These are phyloP conservation scores for Zelonia costaricensis DNA, from an alignment of 208 protist genomes.

Conservation along the genomic window DNA sequence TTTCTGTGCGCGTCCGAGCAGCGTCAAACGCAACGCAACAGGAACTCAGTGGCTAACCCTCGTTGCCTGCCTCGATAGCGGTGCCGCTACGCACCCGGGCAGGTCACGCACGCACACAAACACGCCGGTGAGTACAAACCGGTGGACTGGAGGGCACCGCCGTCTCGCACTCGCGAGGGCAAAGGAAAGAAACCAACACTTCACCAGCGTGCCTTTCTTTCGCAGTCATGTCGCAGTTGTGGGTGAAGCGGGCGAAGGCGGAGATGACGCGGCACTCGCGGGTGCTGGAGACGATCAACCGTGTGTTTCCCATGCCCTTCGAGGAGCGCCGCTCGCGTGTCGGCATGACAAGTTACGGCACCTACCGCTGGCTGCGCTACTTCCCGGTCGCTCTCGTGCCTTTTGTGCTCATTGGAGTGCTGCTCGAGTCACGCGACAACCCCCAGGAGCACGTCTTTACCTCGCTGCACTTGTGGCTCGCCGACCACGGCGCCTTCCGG, in stretches of 20 bases:
- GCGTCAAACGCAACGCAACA: no score
- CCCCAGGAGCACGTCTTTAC: constrained; percentile 89
- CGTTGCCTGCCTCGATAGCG: no score
- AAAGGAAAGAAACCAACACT: no score
- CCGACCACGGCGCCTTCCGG: constrained; percentile 85
- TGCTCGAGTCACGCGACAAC: constrained; percentile 83
- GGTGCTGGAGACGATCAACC: constrained; percentile 80
- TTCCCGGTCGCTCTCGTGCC: constrained; percentile 77
- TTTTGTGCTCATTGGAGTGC: constrained; percentile 50
- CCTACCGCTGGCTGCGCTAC: constrained; percentile 83
- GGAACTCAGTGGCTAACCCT: no score
- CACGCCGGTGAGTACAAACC: no score
- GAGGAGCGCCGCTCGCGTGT: constrained; percentile 85
- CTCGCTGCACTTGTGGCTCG: constrained; percentile 83
- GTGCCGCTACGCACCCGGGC: no score
- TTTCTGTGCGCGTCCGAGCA: no score
- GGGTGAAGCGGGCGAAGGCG: constrained; percentile 87
- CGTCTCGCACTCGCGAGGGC: no score
- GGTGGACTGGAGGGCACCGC: no score
- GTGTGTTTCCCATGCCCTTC: constrained; percentile 85
- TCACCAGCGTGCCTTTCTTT: no score
- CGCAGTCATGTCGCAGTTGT: constrained; percentile 75
- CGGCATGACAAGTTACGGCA: constrained; percentile 84
- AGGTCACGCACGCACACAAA: no score
- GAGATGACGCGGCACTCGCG: constrained; percentile 85